Base-by-base conservation (phyloP, 345 rosid species). In the Dipteronia sinensis region DNA sequence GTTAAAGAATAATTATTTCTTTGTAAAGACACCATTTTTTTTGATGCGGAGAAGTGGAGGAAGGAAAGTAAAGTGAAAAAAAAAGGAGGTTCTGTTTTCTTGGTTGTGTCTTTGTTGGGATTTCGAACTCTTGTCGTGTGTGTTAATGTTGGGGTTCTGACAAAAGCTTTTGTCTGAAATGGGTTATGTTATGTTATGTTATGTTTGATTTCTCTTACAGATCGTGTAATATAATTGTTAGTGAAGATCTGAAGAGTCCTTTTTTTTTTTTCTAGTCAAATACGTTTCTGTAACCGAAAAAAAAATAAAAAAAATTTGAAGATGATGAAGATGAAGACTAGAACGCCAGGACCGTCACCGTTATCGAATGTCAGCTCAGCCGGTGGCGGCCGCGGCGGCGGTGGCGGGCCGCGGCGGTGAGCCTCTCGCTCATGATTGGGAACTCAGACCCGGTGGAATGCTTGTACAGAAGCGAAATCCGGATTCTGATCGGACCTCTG, bases 381-480 rank as follows among this genome's bases (percentile, higher is more conserved):
- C 56, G 82, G 81, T 25, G 89, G 81, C 80, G 90, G 78, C 56
- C 85, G 75, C 70, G 84, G 72, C 10, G 38, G 77, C 38, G 78
- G 63, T 23, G 95, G 62, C n/a, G 95, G 88, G 80, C 64, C 46
- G 77, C 34, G 5, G 65, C 38, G 78, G 63, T 23, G 95, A 89
- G 80, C 64, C 90, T 44, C 89, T 83, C 44, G 86, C 88, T 20
- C 79, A 87, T 22, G 95, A 91, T 23, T 97, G 93, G 98, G 99
- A 97, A 87, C 81, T 94, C 75, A 86, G 99, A 77, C 99, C 99
- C 17, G 98, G 99, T 7, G 99, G 99, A 46, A 97, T 97, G 99
- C 76, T 97, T 76, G 99, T 97, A 11, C 99, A 97, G 88, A 97
- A 93, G 82, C 88, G 99, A 7, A 86, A 76, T 80, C 91, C 89